Evolutionary conservation across 331 rosid species (phyloP), one percentile per base, ranked within the genome.

Genomic region (Malus hybrid): DNA sequence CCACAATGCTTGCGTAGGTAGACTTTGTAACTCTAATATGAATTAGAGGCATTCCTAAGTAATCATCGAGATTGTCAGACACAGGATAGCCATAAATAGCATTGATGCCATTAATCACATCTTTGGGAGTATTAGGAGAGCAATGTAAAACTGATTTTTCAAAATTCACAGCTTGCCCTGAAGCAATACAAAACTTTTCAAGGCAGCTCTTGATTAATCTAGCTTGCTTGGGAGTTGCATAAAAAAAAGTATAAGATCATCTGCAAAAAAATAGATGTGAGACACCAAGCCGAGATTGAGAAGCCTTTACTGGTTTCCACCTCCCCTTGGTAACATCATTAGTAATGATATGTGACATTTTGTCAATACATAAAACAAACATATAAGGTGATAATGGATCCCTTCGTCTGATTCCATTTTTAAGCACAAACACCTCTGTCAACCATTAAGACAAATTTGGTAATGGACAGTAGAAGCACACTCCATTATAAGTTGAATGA

Each of bases 181-280:
- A 46, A 8, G 12, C 4, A 11, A 0, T 0, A 10, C 30, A 24
- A 0, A 42, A 44, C 5, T 0, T 4, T 1, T 63, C 20, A 0
- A 73, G 7, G 3, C 3, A 10, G 0, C 0, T 1, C 1, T 9
- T 14, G 10, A 74, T 13, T 3, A 32, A 2, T 11, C 10, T 9
- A 20, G 18, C 36, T 3, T 72, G 11, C 6, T 4, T 72, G 0
- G 0, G 3, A 10, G 10, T 4, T 1, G 78, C 62, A 16, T 63
- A 2, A 0, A 0, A 44, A 42, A 44, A 0, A 63, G 4, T 13
- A 74, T 3, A 0, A 74, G 10, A 29, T 44, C 19, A 4, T 72
- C 9, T 0, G 4, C 67, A 39, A 20, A 72, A 58, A 42, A 58
- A 4, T 6, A 72, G 1, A 18, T 36, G 39, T 14, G 76, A 58